A percentile compares a stretch with the other conserved stretches of the same genome.
Conservation (phyloP, 306 rosid species). For the Mimosa bimucronata region DNA sequence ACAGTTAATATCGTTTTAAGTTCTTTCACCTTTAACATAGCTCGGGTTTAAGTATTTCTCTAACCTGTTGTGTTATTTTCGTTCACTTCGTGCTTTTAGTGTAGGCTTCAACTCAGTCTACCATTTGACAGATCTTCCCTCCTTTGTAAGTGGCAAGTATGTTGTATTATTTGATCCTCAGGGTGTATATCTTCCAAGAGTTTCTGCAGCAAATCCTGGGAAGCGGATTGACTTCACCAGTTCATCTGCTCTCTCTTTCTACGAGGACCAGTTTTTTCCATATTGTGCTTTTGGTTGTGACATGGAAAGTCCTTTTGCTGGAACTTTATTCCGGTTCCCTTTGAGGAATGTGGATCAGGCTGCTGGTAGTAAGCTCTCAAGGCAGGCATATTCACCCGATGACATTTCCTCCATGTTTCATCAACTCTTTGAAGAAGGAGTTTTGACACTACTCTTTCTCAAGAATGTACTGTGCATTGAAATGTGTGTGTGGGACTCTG, state of each 20-base stretch:
- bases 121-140: conserved; percentile 97
- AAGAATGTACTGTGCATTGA: conserved; percentile 76
- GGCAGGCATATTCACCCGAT: conserved; percentile 80
- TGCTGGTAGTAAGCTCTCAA: conserved; percentile 80
- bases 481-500: conserved; percentile 80
- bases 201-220: conserved; percentile 92
- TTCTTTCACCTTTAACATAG: conserved; percentile 9
- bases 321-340: conserved; percentile 94
- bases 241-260: conserved; percentile 73
- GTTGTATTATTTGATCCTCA: conserved; percentile 97
- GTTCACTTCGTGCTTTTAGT: conserved; percentile 48
- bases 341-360: conserved; percentile 83
- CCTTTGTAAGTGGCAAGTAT: conserved; percentile 93
- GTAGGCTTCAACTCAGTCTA: conserved; percentile 99
- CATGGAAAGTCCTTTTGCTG: conserved; percentile 78
- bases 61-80: conserved; percentile 35
- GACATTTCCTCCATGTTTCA: conserved; percentile 87
- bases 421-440: conserved; percentile 88
- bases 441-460: conserved; percentile 81
- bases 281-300: conserved; percentile 92
- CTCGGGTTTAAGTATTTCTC: conserved; percentile 26
- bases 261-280: conserved; percentile 85
- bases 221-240: conserved; percentile 85
- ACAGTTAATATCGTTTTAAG: neutral
- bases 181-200: conserved; percentile 86